phyloP scores from a whole-genome alignment of 2,329 filamentous ascomycete genomes.

The Paramyrothecium sp. region DNA sequence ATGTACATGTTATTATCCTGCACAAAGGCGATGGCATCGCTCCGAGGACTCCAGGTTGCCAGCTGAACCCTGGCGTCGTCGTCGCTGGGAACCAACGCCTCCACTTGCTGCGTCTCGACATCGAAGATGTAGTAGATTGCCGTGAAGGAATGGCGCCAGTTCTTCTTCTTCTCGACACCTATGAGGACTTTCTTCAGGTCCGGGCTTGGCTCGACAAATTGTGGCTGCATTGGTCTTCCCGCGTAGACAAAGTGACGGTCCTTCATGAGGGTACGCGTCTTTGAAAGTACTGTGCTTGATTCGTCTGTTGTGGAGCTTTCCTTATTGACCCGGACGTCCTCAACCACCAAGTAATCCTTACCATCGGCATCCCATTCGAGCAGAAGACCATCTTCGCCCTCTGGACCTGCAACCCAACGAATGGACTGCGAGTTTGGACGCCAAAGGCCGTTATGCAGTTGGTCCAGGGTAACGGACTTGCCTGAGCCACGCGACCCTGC shows the following conservation, averaged over 20 bases:
- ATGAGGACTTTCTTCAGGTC: slow-evolving; percentile 85
- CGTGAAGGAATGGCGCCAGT: slow-evolving; percentile 88
- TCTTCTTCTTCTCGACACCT: slow-evolving; percentile 67
- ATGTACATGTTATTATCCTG: slow-evolving; percentile 88
- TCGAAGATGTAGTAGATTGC: slow-evolving; percentile 91
- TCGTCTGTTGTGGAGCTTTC: slow-evolving; percentile 29
- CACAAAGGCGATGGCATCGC: slow-evolving; percentile 86
- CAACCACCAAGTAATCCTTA: slow-evolving; percentile 78
- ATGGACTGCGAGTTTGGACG: slow-evolving; percentile 62
- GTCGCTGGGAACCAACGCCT: slow-evolving; percentile 73
- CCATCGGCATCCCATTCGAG: slow-evolving; percentile 66
- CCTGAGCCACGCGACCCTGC: slow-evolving; percentile 64
- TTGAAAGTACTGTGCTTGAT: slow-evolving; percentile 31
- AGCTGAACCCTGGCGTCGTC: slow-evolving; percentile 71
- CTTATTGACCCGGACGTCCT: slow-evolving; percentile 67
- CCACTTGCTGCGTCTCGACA: slow-evolving; percentile 72
- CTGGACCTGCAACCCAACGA: slow-evolving; percentile 72
- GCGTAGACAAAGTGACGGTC: slow-evolving; percentile 59
- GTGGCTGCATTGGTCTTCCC: slow-evolving; percentile 53
- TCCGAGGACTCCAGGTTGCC: slow-evolving; percentile 84
- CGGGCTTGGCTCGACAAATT: slow-evolving; percentile 70
- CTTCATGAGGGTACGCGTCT: slow-evolving; percentile 75
- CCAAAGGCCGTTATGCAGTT: slow-evolving; percentile 68
- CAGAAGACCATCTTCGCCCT: slow-evolving; percentile 80
- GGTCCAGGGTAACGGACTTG: slow-evolving; percentile 71